phyloP scores from a whole-genome alignment of 192 early-diverging fungal genomes.

The Gonapodya sp. region DNA sequence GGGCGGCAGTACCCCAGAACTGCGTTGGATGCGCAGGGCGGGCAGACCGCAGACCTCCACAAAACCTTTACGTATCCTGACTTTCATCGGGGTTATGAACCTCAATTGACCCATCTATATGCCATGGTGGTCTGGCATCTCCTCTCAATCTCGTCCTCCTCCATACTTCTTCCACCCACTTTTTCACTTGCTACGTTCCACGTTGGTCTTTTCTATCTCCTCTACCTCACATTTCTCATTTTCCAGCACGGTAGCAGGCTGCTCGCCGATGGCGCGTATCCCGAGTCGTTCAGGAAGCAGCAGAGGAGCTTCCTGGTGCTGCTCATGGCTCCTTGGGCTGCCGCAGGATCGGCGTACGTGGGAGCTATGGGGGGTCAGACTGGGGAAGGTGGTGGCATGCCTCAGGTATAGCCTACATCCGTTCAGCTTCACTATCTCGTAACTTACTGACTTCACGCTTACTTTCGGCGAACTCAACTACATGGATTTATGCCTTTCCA shows the following conservation, averaged over 20 bases:
- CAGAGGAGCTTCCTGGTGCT: not conserved
- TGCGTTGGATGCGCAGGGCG: no score
- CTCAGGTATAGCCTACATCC: not conserved
- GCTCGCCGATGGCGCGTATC: not conserved
- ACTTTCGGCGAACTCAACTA: not conserved
- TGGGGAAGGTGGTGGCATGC: not conserved
- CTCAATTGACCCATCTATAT: not conserved
- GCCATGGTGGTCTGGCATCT: not conserved
- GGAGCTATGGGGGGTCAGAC: not conserved
- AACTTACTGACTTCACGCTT: not conserved
- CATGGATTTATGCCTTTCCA: not conserved
- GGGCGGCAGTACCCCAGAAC: not conserved
- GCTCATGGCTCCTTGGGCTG: not conserved
- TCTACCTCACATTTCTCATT: not conserved
- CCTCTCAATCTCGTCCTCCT: not conserved
- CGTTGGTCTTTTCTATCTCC: not conserved
- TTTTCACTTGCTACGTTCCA: not conserved
- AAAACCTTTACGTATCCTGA: not conserved
- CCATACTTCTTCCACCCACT: not conserved
- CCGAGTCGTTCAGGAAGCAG: not conserved
- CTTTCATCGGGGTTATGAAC: not conserved
- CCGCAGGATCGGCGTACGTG: not conserved
- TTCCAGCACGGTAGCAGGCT: not conserved
- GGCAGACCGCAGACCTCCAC: not conserved
- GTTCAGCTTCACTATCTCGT: not conserved